Evolutionary conservation across 2,329 filamentous ascomycete genomes (phyloP), one percentile per base, ranked within the genome.

Genomic region (Ceratocystiopsis minuta): DNA sequence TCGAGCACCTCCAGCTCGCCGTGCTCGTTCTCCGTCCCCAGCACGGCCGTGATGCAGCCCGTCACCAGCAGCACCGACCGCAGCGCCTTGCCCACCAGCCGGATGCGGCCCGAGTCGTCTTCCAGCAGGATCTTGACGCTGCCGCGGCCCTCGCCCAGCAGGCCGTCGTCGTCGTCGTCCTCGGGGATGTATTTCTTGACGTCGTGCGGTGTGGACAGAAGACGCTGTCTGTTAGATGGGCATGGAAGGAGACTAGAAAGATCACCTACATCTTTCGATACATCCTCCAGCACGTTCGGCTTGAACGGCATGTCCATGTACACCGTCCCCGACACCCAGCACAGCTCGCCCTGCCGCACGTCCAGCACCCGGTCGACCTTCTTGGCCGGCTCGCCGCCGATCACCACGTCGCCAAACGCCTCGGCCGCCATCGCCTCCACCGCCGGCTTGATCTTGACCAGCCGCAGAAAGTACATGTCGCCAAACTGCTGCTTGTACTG

Each of bases 241-340:
- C 4, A 37, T 44, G 3, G 34, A 14, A 36, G 16, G 12, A 34
- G n/a, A 31, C 4, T 14, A 34, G 12, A 34, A 20, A 15, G 2
- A 16, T 10, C 12, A 40, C 72, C 49, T 62, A 87, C 83, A 59
- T 95, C 88, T 60, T 92, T 93, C 35, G 83, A 80, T 36, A 98
- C 82, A 52, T 98, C 90, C 45, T 95, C 87, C 32, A 98, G 64
- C 57, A 98, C 88, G 55, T 92, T 93, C 1, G 92, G 90, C 63
- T 98, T 98, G 53, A 95, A 60, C 3, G 82, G 75, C 84, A 98
- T 87, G 49, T 96, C 85, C 80, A 96, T 93, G 58, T 93, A 98
- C 31, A 96, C 76, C 0, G 90, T 98, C 15, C 92, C 90, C 0
- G 79, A 71, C 15, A 98, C 81, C 86, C 88, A 98, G 63, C 88